These are phyloP conservation scores for Coelastrella sp. DNA, from an alignment of 139 green algal species.

Conservation along the genomic window DNA sequence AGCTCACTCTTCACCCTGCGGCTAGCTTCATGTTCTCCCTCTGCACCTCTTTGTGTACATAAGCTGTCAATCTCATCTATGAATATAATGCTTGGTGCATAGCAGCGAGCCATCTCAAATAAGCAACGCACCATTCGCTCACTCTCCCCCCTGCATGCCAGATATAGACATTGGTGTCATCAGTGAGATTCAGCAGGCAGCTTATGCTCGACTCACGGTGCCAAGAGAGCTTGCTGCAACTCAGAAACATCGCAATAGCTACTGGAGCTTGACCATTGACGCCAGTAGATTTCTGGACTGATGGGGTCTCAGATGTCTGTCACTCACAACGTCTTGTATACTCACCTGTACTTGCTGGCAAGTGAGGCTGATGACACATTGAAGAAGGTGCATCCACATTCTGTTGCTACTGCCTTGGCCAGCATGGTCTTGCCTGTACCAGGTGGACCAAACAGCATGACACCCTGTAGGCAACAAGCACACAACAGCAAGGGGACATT, in stretches of 20 bases:
- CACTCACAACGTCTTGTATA: no score
- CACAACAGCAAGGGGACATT: background rate
- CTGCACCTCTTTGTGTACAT: constrained; percentile 81
- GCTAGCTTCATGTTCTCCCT: constrained; percentile 91
- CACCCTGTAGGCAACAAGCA: constrained; percentile 79
- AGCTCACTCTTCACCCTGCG: constrained; percentile 95
- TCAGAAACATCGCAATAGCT: no score
- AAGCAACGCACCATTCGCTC: constrained; percentile 89
- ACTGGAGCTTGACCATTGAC: no score
- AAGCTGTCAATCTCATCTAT: constrained; percentile 95
- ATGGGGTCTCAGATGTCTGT: no score
- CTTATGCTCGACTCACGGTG: no score
- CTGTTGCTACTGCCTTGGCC: constrained; percentile 90
- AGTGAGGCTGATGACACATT: constrained; percentile 93
- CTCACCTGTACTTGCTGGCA: constrained; percentile 89
- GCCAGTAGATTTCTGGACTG: no score
- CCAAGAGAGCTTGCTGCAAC: no score
- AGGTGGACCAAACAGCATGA: constrained; percentile 95
- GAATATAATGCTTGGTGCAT: constrained; percentile 89
- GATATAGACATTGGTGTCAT: background rate
- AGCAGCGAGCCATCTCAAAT: constrained; percentile 87
- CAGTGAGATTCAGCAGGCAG: background rate
- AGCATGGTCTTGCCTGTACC: constrained; percentile 96
- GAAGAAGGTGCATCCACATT: constrained; percentile 95
- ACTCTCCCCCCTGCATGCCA: constrained; percentile 62